Evolutionary conservation across 257 asterid genomes (phyloP).

Genomic region (Solanum pinnatisectum): DNA sequence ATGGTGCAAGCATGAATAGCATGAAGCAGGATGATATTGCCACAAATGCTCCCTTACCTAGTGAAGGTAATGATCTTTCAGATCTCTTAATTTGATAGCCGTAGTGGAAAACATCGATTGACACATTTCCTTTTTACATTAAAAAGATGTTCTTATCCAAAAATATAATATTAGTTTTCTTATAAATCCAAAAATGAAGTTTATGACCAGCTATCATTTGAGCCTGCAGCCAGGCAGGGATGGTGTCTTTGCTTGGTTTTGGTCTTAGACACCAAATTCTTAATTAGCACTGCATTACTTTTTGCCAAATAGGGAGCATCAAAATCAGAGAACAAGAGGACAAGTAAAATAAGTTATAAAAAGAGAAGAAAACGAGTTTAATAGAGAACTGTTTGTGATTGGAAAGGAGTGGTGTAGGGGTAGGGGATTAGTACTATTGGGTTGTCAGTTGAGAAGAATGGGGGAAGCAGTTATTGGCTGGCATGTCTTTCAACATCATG

Average conservation of each 20-base stretch:
- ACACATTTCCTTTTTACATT: not conserved
- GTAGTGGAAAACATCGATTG: not conserved
- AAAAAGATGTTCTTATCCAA: not conserved
- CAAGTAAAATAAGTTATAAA: not conserved
- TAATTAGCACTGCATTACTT: not conserved
- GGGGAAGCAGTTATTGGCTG: not conserved
- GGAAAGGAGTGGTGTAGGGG: not conserved
- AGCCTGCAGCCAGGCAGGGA: not conserved
- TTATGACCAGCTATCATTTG: not conserved
- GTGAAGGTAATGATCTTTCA: constrained; percentile 53
- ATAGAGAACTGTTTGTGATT: not conserved
- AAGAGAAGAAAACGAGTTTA: not conserved
- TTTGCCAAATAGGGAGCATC: not conserved
- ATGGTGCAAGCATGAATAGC: constrained; percentile 33
- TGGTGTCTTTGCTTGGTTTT: not conserved
- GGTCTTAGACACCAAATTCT: not conserved
- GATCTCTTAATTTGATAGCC: not conserved
- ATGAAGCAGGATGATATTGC: constrained; percentile 28
- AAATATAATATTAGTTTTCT: not conserved
- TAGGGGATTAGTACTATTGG: not conserved
- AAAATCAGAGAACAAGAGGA: not conserved
- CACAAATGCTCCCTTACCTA: constrained; percentile 33
- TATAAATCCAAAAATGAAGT: not conserved
- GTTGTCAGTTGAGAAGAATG: not conserved
- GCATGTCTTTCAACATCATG: not conserved